phyloP scores from a whole-genome alignment of 768 basidiomycete genomes.

The Amanita brunnescens region DNA sequence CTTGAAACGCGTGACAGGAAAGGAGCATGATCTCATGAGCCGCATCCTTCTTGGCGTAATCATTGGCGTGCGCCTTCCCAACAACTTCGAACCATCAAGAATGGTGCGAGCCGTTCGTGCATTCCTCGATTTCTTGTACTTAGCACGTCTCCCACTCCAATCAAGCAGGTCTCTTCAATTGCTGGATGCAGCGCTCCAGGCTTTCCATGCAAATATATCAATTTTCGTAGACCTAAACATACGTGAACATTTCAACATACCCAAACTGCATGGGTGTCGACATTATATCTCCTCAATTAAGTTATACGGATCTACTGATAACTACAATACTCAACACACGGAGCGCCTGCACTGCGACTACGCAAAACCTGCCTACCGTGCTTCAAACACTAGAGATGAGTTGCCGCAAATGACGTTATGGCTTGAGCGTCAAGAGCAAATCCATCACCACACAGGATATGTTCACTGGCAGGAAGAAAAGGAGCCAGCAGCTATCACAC shows the following conservation, averaged over 20 bases:
- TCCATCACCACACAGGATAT: neutral
- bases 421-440: neutral
- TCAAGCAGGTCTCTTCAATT: slow-evolving; percentile 5
- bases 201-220: neutral
- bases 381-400: neutral
- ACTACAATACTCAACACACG: slow-evolving; percentile 19
- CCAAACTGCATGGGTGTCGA: slow-evolving; percentile 17
- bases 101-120: slow-evolving; percentile 10
- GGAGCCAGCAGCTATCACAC: too few species aligned
- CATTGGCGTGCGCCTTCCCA: slow-evolving; percentile 3
- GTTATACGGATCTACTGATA: slow-evolving; percentile 16
- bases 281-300: slow-evolving; percentile 16
- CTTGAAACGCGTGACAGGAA: slow-evolving; percentile 29
- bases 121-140: slow-evolving; percentile 18
- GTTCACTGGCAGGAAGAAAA: neutral
- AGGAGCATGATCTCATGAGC: slow-evolving; percentile 26
- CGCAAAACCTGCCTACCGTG: neutral
- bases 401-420: neutral
- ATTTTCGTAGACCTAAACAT: slow-evolving; percentile 11
- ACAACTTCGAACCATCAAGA: neutral
- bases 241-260: slow-evolving; percentile 18
- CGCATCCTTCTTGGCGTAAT: slow-evolving; percentile 18
- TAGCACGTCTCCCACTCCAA: slow-evolving; percentile 12
- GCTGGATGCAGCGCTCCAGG: neutral
- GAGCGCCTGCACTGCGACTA: slow-evolving; percentile 23